Conservation (phyloP, 1,284 basidiomycete species). For the Ceratobasidium sp. region DNA sequence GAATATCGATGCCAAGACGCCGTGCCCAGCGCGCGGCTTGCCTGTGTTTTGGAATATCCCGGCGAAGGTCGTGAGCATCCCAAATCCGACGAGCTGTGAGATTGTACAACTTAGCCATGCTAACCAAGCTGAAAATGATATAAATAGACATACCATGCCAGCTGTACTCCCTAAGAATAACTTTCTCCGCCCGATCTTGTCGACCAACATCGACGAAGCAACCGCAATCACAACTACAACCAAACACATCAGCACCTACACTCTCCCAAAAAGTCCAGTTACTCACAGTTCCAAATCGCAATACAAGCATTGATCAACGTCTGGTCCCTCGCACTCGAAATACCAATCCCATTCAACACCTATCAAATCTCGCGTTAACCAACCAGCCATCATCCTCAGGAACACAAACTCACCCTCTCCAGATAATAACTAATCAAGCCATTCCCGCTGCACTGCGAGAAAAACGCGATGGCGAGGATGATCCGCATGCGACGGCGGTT, state of each 20-base stretch:
- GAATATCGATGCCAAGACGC: constrained; percentile 66
- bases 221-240: constrained; percentile 47
- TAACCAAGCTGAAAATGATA: background rate
- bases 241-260: background rate
- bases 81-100: constrained; percentile 22
- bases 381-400: background rate
- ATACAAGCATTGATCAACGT: constrained; percentile 43
- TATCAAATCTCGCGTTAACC: background rate
- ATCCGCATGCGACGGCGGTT: constrained; percentile 52
- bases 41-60: constrained; percentile 21
- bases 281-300: constrained; percentile 30
- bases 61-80: constrained; percentile 33
- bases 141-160: constrained; percentile 62
- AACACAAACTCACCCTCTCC: constrained; percentile 8
- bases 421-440: constrained; percentile 66
- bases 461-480: constrained; percentile 60
- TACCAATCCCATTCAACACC: constrained; percentile 36
- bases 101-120: background rate
- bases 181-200: constrained; percentile 68
- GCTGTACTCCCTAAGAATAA: constrained; percentile 71
- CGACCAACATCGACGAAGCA: constrained; percentile 65
- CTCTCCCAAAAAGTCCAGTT: background rate
- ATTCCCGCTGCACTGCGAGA: constrained; percentile 51
- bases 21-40: constrained; percentile 40
- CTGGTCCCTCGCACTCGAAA: constrained; percentile 31